These are phyloP conservation scores for Botryotinia narcissicola DNA, from an alignment of 2,329 filamentous ascomycete genomes.

Conservation along the genomic window DNA sequence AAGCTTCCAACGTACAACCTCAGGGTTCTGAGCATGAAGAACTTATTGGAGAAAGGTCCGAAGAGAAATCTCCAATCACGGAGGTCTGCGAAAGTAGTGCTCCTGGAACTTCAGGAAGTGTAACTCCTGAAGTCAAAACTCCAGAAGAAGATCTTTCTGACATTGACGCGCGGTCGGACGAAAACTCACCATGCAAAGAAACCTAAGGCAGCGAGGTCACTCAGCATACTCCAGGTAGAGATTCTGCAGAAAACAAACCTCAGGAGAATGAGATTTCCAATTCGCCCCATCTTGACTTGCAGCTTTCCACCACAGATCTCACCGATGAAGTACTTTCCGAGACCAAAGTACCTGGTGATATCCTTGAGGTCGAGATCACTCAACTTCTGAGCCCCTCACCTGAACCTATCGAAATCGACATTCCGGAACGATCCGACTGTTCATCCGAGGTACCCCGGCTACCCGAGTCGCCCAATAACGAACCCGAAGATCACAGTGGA, in stretches of 20 bases:
- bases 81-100: neutral
- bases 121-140: neutral
- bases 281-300: slow-evolving; percentile 1
- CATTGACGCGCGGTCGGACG: neutral
- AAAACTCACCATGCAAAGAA: slow-evolving; percentile 2
- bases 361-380: neutral
- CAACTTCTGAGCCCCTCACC: slow-evolving; percentile 1
- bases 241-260: neutral
- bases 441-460: neutral
- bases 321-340: neutral
- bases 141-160: neutral
- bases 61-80: neutral
- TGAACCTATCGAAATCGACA: neutral
- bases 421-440: neutral
- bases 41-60: neutral
- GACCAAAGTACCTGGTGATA: no score
- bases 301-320: neutral
- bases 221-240: neutral
- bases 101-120: neutral
- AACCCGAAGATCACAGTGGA: slow-evolving; percentile 13
- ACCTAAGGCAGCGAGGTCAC: neutral
- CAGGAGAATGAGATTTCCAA: neutral
- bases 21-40: neutral
- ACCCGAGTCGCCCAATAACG: neutral
- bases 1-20: slow-evolving; percentile 1